Base-by-base conservation (phyloP, 2,329 filamentous ascomycete species). In the Tolypocladium tropicale region DNA sequence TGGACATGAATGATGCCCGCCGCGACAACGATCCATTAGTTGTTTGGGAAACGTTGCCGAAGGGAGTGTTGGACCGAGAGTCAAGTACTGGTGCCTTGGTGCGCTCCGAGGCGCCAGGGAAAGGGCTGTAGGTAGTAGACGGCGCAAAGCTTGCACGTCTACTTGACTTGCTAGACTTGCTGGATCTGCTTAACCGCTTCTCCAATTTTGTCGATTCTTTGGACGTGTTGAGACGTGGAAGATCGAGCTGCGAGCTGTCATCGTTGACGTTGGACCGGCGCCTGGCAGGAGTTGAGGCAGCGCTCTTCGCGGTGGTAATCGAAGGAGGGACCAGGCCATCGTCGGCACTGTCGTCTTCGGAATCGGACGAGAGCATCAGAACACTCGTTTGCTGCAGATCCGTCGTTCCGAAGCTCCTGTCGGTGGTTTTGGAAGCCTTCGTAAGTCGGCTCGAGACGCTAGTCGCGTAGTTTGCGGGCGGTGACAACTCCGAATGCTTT, bases 401-500 rank as follows among this genome's bases (percentile, higher is more conserved):
- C 2, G 78, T 72, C 37, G 78, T 76, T 7, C 74, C 65, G 18
- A 81, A 67, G 60, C 78, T 81, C 52, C 60, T 64, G 6, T 67
- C 67, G 0, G 78, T 80, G 18, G 72, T 74, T 57, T 71, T 78
- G 0, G 79, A 81, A 0, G 76, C 76, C 61, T 77, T 73, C 1
- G 79, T 83, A 55, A 81, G 76, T 39, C 78, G 74, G 56, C 79
- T 83, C 4, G 79, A 82, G 55, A 82, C 68, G 62, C 80, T 83
- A 2, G 74, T 74, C 10, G 74, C 73, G 59, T 74, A 78, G 54
- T 77, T 75, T 12, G 67, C 63, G 3, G 65, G 62, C 37, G 39
- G 28, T 4, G 68, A 70, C 5, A 67, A 68, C 16, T 65, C 58
- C 60, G 68, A 41, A 37, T 55, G 28, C 33, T 59, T 63, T 10